Percentiles rank a stretch among this genome's conserved stretches.
These are phyloP conservation scores for Russula sp. DNA, from an alignment of 768 basidiomycete species.

Conservation along the genomic window DNA sequence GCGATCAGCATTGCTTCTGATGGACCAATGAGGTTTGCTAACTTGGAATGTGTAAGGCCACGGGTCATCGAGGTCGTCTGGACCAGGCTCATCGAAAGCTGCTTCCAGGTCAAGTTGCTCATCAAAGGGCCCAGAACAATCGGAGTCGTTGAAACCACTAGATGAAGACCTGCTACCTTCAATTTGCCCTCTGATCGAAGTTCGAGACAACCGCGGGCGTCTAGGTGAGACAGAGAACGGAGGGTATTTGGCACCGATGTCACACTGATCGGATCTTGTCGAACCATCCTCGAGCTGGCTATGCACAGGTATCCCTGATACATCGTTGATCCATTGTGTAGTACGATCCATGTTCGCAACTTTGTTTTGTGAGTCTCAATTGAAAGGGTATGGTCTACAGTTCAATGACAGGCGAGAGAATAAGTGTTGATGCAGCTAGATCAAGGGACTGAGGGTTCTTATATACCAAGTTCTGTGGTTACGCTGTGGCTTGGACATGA, in stretches of 20 bases:
- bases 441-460: background rate
- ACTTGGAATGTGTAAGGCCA: slow-evolving; percentile 24
- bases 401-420: background rate
- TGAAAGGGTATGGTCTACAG: background rate
- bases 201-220: background rate
- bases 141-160: background rate
- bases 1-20: background rate
- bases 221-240: background rate
- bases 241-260: background rate
- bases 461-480: slow-evolving; percentile 8
- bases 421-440: background rate
- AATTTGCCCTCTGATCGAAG: background rate
- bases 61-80: slow-evolving; percentile 22
- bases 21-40: background rate
- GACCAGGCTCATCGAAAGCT: slow-evolving; percentile 8
- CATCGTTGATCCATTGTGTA: slow-evolving; percentile 8
- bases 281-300: background rate
- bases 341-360: slow-evolving; percentile 4
- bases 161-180: slow-evolving; percentile 1
- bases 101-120: slow-evolving; percentile 13
- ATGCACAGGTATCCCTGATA: background rate
- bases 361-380: background rate
- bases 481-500: slow-evolving; percentile 1
- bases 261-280: background rate
- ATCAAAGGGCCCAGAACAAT: background rate